A percentile compares a stretch with the other conserved stretches of the same genome.
phyloP scores from a whole-genome alignment of 2,329 filamentous ascomycete species.

The Trichoderma oligosporum region DNA sequence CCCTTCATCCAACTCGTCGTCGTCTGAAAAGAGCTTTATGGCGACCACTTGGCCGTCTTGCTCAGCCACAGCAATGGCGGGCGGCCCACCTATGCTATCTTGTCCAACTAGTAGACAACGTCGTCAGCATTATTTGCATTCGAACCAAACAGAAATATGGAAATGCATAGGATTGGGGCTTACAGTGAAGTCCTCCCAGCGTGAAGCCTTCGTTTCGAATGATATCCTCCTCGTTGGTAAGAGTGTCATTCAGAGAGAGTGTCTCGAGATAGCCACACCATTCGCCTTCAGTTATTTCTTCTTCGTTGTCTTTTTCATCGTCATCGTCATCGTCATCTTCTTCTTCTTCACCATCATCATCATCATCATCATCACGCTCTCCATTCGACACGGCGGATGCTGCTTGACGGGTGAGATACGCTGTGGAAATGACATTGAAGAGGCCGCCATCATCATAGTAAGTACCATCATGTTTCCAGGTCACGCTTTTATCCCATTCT shows the following conservation, averaged over 20 bases:
- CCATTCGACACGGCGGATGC: neutral
- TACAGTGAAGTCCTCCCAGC: constrained; percentile 15
- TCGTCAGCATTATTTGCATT: neutral
- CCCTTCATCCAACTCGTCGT: neutral
- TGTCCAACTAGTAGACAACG: neutral
- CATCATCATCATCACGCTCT: neutral
- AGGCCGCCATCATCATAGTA: constrained; percentile 12
- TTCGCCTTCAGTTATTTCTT: neutral
- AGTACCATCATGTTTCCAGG: constrained; percentile 8
- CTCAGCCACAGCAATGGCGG: constrained; percentile 4
- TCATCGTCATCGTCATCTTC: neutral
- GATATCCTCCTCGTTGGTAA: neutral
- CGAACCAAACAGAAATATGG: no score
- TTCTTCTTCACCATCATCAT: neutral
- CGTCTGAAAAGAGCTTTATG: neutral
- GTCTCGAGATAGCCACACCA: constrained; percentile 1
- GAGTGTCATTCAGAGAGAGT: constrained; percentile 6
- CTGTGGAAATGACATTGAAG: constrained; percentile 1
- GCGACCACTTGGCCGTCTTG: constrained; percentile 11
- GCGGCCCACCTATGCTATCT: neutral
- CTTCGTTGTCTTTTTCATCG: neutral
- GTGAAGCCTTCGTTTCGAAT: constrained; percentile 3
- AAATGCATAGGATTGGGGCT: neutral
- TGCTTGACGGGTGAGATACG: constrained; percentile 7
- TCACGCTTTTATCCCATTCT: neutral